Evolutionary conservation across 352 stramenopile species (phyloP).

Genomic region (Globisporangium takayamanum): DNA sequence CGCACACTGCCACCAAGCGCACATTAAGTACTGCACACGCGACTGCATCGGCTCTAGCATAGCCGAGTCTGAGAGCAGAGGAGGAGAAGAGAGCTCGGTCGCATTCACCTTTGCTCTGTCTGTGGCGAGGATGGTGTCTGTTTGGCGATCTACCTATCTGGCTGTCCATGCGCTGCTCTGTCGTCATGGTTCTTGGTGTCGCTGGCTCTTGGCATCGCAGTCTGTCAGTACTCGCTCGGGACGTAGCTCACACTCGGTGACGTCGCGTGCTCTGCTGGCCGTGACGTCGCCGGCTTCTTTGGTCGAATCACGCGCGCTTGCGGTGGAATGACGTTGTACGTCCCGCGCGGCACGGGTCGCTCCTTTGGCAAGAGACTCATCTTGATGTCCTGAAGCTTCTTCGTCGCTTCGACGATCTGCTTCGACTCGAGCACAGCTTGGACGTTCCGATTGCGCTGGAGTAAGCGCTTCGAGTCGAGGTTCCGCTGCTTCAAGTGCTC

Average conservation of each 20-base stretch:
- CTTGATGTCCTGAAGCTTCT: conserved; percentile 76
- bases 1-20: too few species aligned
- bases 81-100: too few species aligned
- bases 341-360: conserved; percentile 28
- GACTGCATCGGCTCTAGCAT: too few species aligned
- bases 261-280: conserved; percentile 14
- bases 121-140: too few species aligned
- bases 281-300: conserved; percentile 52
- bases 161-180: background rate
- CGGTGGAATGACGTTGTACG: conserved; percentile 70
- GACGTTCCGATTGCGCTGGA: conserved; percentile 95
- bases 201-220: background rate
- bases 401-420: conserved; percentile 74
- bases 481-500: conserved; percentile 93
- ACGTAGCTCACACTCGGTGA: conserved; percentile 10
- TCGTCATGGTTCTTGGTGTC: background rate
- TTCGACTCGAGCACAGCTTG: conserved; percentile 91
- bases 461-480: conserved; percentile 89
- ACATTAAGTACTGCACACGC: too few species aligned
- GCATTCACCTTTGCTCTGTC: too few species aligned
- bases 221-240: conserved; percentile 8
- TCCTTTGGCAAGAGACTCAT: conserved; percentile 73
- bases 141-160: background rate
- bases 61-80: too few species aligned
- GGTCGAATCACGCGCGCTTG: conserved; percentile 65